A percentile compares a stretch with the other conserved stretches of the same genome.
These are phyloP conservation scores for Diospyros lotus DNA, from an alignment of 148 eudicot genomes.

Conservation along the genomic window DNA sequence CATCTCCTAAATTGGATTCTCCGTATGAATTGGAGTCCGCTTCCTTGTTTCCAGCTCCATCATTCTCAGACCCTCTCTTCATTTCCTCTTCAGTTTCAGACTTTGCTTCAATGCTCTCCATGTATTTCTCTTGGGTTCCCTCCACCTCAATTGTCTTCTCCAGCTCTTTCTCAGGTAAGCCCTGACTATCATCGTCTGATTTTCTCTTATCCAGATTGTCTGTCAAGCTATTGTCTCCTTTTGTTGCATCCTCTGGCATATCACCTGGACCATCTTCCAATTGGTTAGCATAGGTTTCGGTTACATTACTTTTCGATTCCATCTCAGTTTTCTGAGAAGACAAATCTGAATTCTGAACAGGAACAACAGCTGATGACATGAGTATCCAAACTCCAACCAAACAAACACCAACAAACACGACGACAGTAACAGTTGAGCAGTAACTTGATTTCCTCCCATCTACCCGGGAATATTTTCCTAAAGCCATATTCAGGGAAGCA, in stretches of 20 bases:
- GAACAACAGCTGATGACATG: slow-evolving; percentile 40
- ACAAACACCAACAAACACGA: slow-evolving; percentile 49
- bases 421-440: slow-evolving; percentile 32
- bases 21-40: neutral
- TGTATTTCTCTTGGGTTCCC: neutral
- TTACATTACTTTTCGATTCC: slow-evolving; percentile 22
- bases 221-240: slow-evolving; percentile 18
- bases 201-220: slow-evolving; percentile 11
- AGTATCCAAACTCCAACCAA: slow-evolving; percentile 63
- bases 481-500: slow-evolving; percentile 34
- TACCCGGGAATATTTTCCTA: slow-evolving; percentile 47
- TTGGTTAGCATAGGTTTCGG: slow-evolving; percentile 12
- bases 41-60: neutral
- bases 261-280: slow-evolving; percentile 27
- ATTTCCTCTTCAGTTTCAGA: slow-evolving; percentile 4
- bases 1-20: neutral
- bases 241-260: slow-evolving; percentile 26
- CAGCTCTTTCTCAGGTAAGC: slow-evolving; percentile 10
- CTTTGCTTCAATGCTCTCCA: slow-evolving; percentile 10
- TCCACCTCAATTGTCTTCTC: slow-evolving; percentile 23
- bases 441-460: slow-evolving; percentile 46
- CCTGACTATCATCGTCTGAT: slow-evolving; percentile 9
- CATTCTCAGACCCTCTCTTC: neutral
- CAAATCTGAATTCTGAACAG: slow-evolving; percentile 25
- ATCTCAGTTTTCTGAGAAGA: slow-evolving; percentile 25